Base-by-base conservation (phyloP, 495 filamentous ascomycete species). In the Patellaria atrata region DNA sequence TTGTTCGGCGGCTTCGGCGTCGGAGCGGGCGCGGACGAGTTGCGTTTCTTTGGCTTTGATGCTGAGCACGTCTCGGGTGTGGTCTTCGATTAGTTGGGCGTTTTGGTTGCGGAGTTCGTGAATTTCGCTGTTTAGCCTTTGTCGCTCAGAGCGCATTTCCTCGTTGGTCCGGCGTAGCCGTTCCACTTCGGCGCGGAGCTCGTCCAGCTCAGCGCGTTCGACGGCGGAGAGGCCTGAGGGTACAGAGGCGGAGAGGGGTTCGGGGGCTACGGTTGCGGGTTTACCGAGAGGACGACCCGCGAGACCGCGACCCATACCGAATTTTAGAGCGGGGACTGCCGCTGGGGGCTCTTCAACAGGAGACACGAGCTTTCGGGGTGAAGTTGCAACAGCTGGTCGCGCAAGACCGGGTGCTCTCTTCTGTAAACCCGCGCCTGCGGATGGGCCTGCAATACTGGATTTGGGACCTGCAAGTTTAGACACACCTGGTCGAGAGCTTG, bases 1-100 rank as follows among this genome's bases (percentile, higher is more conserved):
- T 41, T 79, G 74, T 54, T 94, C 84, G 0, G 85, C 79, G 3
- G 81, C 69, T 56, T 99, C 87, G 27, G 79, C 79, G 42, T 99
- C 91, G 47, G 76, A 78, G 12, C 85, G 71, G 18, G 89, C 85
- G 17, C 91, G 74, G 6, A 94, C 85, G 5, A 99, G 67, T 48
- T 99, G 91, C 4, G 91, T 94, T 54, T 96, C 91, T 55, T 99
- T 99, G 22, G 91, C 91, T 45, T 94, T 94, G 57, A 96, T 86
- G 44, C 82, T 82, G 14, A 99, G 68, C 7, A 94, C 82, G 51
- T 96, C 89, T 32, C 87, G 65, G 2, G 91, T 99, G 50, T 94
- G 87, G 46, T 96, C 89, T 59, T 99, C 91, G 33, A 96, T 96
- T 11, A 96, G 66, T 44, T 93, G 79, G 11, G 91, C 89, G 46